Conservation (phyloP, 169 alveolate genomes). For the Cryptosporidium parvum region DNA sequence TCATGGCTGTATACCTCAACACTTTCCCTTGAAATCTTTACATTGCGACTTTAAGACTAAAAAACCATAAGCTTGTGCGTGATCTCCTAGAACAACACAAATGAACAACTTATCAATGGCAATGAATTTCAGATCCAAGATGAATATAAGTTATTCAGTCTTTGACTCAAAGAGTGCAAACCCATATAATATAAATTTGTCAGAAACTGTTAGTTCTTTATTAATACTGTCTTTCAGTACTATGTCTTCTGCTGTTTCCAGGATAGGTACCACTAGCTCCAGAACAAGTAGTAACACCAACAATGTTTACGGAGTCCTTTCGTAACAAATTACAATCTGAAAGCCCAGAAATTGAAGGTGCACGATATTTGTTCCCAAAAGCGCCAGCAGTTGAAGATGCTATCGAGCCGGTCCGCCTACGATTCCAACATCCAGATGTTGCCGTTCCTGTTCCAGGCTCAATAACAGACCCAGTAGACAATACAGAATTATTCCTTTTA, state of each 20-base stretch:
- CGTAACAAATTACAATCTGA: conserved; percentile 56
- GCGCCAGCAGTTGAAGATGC: conserved; percentile 47
- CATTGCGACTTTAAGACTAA: background rate
- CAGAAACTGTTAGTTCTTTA: background rate
- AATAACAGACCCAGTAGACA: conserved; percentile 63
- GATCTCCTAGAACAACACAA: background rate
- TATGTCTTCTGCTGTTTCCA: conserved; percentile 68
- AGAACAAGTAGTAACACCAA: conserved; percentile 70
- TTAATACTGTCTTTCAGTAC: conserved; percentile 44
- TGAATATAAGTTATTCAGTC: background rate
- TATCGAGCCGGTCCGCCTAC: conserved; percentile 45
- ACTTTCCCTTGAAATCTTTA: background rate
- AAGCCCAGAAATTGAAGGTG: conserved; percentile 47
- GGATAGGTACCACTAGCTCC: conserved; percentile 76
- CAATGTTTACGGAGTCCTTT: conserved; percentile 69
- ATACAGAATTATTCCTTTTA: conserved; percentile 50
- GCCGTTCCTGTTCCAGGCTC: conserved; percentile 46
- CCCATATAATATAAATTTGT: background rate
- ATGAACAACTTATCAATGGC: background rate
- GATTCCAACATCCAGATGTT: conserved; percentile 32
- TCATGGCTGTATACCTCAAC: background rate
- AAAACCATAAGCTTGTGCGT: background rate
- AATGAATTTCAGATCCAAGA: background rate
- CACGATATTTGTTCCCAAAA: conserved; percentile 27
- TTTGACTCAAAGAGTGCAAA: background rate